These are phyloP conservation scores for Dipodascus geniculatus DNA, from an alignment of 805 yeast species.

Conservation along the genomic window DNA sequence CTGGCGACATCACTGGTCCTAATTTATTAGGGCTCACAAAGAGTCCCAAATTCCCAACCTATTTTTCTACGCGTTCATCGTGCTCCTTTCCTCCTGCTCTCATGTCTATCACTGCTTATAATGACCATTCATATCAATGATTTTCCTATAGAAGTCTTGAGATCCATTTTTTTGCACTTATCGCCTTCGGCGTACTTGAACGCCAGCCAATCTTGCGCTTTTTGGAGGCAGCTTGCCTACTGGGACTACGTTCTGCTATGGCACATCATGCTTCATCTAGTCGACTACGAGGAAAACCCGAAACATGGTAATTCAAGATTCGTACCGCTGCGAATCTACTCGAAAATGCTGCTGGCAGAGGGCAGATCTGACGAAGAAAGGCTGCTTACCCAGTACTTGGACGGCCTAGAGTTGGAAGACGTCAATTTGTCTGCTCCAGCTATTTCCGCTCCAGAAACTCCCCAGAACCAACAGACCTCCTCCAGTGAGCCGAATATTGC, in stretches of 20 bases:
- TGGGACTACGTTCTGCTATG: not conserved
- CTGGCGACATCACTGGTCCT: no score
- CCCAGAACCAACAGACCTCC: no score
- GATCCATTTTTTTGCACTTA: not conserved
- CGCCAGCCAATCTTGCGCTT: slow-evolving; percentile 3
- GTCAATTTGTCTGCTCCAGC: no score
- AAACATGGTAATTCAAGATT: not conserved
- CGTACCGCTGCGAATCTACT: not conserved
- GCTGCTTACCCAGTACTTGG: not conserved
- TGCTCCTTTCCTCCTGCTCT: not conserved
- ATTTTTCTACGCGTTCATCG: not conserved
- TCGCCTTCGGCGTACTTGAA: not conserved
- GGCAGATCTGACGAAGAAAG: not conserved
- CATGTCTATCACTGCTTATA: not conserved
- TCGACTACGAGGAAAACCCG: not conserved
- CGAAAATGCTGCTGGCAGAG: not conserved
- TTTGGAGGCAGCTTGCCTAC: slow-evolving; percentile 2
- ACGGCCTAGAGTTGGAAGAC: not conserved
- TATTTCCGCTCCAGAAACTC: no score
- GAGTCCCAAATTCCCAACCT: not conserved
- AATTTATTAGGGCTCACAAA: no score
- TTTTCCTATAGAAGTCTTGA: not conserved
- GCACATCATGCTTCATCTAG: not conserved
- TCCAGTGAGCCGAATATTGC: no score
- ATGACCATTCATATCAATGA: not conserved